Conservation (phyloP, 2,329 filamentous ascomycete species). For the Fusarium sp. region DNA sequence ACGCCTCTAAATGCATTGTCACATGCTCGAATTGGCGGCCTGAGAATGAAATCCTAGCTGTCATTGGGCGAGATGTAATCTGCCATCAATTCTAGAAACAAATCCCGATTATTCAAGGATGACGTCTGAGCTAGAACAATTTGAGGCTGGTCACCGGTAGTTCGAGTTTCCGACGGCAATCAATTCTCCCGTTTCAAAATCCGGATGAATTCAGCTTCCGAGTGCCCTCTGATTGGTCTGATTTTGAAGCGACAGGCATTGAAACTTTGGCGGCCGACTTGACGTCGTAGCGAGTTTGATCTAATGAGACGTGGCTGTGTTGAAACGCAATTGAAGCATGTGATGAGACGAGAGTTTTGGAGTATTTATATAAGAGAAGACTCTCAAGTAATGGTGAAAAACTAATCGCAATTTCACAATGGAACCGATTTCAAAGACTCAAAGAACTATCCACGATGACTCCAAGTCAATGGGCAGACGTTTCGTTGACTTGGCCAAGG, state of each 20-base stretch:
- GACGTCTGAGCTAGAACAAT: not conserved
- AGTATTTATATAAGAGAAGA: slow-evolving; percentile 2
- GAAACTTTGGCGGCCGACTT: slow-evolving; percentile 3
- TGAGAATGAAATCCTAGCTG: not conserved
- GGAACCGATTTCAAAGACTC: slow-evolving; percentile 17
- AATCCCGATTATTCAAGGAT: not conserved
- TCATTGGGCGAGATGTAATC: not conserved
- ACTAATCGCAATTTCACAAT: not conserved
- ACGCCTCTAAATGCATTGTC: not conserved
- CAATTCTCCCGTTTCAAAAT: slow-evolving; percentile 2
- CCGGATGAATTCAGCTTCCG: slow-evolving; percentile 8
- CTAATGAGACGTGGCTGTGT: slow-evolving; percentile 8
- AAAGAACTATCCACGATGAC: slow-evolving; percentile 27
- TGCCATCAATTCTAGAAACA: not conserved
- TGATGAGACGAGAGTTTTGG: slow-evolving; percentile 5
- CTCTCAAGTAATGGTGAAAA: rapidly evolving
- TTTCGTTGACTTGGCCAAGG: slow-evolving; percentile 34
- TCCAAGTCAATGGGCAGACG: slow-evolving; percentile 31
- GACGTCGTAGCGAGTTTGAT: slow-evolving; percentile 1
- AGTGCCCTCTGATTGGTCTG: not conserved
- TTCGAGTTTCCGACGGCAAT: slow-evolving; percentile 15
- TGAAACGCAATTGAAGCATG: slow-evolving; percentile 32
- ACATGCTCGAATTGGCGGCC: not conserved
- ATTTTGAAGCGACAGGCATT: not conserved
- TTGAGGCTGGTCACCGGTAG: slow-evolving; percentile 4